Base-by-base conservation (phyloP, 2,329 filamentous ascomycete species). In the Pseudocercospora ulei region DNA sequence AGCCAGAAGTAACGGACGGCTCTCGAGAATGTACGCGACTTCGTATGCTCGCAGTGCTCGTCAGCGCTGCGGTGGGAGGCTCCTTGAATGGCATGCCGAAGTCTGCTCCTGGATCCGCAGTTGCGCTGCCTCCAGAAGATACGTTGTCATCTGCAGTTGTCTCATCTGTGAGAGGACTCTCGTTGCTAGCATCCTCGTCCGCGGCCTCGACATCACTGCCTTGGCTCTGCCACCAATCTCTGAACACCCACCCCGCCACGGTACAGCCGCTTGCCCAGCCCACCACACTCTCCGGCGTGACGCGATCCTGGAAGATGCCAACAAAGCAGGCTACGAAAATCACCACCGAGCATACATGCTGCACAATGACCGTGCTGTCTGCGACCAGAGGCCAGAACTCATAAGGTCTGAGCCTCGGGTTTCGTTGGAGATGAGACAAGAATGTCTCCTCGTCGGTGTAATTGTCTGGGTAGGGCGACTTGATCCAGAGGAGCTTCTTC, bases 401-500 rank as follows among this genome's bases (percentile, higher is more conserved):
- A 62, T 98, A 98, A 0, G 88, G 88, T 50, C 90, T 81, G 36
- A 96, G 73, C 25, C 87, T 79, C 3, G 88, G 88, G 60, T 98
- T 98, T 31, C 87, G 77, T 62, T 98, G 88, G 11, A 98, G 75
- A 54, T 93, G 86, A 58, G 95, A 88, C 50, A 98, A 78, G 55
- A 98, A 98, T 1, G 90, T 96, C 44, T 84, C 83, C 58, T 90
- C 86, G 59, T 98, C 90, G 25, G 90, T 96, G 60, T 96, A 96
- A 62, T 98, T 98, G 62, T 98, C 90, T n/a, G 90, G 87, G 58
- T 92, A 94, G 20, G 82, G 83, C 61, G 96, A 90, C 65, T 93
- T 94, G 57, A 98, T 87, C 90, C 90, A 98, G 39, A 98, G 73
- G 49, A 98, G 65, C 67, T 96, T 96, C 71, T 92, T 93, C 83